A percentile compares a stretch with the other conserved stretches of the same genome.
Conservation (phyloP, 2,329 filamentous ascomycete species). For the Fusarium dimerum region DNA sequence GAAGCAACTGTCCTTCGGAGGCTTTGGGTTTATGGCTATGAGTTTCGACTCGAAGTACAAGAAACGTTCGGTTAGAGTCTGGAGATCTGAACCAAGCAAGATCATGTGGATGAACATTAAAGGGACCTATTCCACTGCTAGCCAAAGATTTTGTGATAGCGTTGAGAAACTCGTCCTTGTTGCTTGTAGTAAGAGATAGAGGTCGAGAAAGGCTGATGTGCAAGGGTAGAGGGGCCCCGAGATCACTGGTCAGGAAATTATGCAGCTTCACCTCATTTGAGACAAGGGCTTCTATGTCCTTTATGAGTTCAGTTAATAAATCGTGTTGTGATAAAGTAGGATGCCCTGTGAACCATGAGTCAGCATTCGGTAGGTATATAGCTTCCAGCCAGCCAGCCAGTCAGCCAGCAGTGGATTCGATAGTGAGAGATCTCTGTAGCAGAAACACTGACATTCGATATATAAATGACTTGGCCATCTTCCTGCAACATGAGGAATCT, state of each 20-base stretch:
- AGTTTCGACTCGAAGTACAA: conserved; percentile 68
- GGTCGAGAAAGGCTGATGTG: conserved; percentile 91
- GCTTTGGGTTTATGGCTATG: background rate
- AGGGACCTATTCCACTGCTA: conserved; percentile 30
- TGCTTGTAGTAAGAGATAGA: conserved; percentile 70
- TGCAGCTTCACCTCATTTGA: conserved; percentile 49
- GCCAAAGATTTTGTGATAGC: conserved; percentile 48
- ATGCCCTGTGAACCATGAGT: conserved; percentile 49
- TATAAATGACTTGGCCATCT: conserved; percentile 95
- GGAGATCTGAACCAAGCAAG: conserved; percentile 54
- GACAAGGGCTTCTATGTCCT: conserved; percentile 36
- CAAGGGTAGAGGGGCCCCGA: conserved; percentile 76
- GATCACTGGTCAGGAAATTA: conserved; percentile 73
- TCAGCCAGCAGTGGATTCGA: too few species aligned
- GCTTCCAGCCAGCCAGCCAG: too few species aligned
- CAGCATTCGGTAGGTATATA: background rate
- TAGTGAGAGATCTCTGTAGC: too few species aligned
- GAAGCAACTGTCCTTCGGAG: conserved; percentile 17
- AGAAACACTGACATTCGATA: conserved; percentile 79
- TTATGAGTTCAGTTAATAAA: conserved; percentile 46
- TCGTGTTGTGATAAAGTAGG: conserved; percentile 50
- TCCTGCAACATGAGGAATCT: conserved; percentile 80
- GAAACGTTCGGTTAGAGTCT: conserved; percentile 74
- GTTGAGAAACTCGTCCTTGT: conserved; percentile 68
- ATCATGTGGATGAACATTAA: conserved; percentile 40